Percentiles rank a stretch among this genome's conserved stretches.
Evolutionary conservation across 129 eudicot species (phyloP).

Genomic region (Flaveria brownii): DNA sequence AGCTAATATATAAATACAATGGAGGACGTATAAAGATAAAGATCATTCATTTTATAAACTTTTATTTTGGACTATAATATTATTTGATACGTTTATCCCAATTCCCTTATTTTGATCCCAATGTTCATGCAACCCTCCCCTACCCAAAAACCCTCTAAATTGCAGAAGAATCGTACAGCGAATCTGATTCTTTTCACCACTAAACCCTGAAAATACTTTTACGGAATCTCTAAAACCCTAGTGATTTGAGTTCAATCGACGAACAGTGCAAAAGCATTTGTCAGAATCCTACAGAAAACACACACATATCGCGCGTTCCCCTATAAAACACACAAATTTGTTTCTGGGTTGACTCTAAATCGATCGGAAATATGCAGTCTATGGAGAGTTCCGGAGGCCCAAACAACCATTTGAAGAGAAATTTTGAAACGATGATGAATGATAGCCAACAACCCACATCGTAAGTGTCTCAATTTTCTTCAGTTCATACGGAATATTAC

Average conservation of each 20-base stretch:
- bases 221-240: background rate
- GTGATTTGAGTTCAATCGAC: background rate
- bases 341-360: background rate
- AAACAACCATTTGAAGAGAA: constrained; percentile 18
- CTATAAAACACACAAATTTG: background rate
- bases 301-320: background rate
- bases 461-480: constrained; percentile 12
- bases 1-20: too few relatives aligned
- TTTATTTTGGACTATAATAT: too few relatives aligned
- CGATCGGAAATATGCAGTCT: background rate
- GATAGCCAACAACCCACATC: constrained; percentile 1
- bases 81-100: too few relatives aligned
- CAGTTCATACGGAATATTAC: background rate
- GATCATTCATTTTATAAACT: too few relatives aligned
- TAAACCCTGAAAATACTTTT: background rate
- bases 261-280: background rate
- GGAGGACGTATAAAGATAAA: too few relatives aligned
- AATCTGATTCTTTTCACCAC: background rate
- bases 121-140: background rate
- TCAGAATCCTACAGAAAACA: background rate
- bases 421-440: constrained; percentile 9
- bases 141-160: background rate
- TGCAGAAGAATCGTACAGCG: background rate
- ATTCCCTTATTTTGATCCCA: background rate
- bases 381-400: background rate